These are phyloP conservation scores for Ophiostoma australiae DNA, from an alignment of 2,329 filamentous ascomycete genomes.

Conservation along the genomic window DNA sequence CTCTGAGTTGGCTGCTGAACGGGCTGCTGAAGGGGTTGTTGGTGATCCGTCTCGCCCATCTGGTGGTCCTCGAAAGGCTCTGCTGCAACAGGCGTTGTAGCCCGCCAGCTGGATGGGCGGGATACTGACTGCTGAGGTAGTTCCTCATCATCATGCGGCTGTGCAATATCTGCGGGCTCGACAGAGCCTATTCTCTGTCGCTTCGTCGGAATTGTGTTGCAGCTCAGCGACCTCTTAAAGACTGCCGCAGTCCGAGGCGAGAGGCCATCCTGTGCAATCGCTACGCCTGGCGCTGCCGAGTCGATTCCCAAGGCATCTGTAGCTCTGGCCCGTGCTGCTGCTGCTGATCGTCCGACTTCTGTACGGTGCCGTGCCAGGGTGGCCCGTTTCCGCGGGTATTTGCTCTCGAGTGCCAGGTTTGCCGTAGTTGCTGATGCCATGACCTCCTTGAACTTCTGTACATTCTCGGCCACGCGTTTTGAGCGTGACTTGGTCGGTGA, in stretches of 20 bases:
- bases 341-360: constrained; percentile 14
- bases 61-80: background rate
- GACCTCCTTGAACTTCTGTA: constrained; percentile 53
- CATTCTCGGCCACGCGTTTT: constrained; percentile 48
- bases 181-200: constrained; percentile 30
- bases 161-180: background rate
- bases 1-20: background rate
- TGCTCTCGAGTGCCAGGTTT: constrained; percentile 8
- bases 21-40: background rate
- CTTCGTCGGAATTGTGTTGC: constrained; percentile 59
- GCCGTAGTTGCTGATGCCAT: constrained; percentile 60
- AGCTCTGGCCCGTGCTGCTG: background rate
- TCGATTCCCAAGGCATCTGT: background rate
- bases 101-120: background rate
- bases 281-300: background rate
- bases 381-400: constrained; percentile 31
- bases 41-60: no score
- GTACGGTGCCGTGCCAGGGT: constrained; percentile 34
- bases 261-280: constrained; percentile 33
- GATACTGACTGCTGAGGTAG: background rate
- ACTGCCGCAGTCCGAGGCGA: constrained; percentile 20
- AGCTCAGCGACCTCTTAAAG: constrained; percentile 62
- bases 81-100: background rate
- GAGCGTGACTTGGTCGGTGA: constrained; percentile 55
- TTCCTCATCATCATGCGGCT: background rate